Conservation (phyloP, 2,329 filamentous ascomycete genomes). For the Arthrobotrys musiformis region DNA sequence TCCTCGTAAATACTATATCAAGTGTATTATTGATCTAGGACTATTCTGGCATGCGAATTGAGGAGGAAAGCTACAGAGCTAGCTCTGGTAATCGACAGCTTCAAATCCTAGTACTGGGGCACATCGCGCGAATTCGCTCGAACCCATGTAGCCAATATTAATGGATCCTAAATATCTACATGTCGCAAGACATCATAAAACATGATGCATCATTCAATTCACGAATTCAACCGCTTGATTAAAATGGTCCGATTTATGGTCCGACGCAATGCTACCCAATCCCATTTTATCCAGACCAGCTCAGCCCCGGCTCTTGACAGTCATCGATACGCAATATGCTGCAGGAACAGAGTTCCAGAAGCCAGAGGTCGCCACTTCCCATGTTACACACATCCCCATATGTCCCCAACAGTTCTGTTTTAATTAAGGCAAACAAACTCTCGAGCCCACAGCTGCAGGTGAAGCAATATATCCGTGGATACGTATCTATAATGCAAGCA, state of each 20-base stretch:
- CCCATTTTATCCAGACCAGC: neutral
- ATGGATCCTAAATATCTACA: neutral
- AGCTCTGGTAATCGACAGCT: neutral
- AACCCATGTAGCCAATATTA: neutral
- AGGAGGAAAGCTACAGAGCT: neutral
- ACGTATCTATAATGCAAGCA: neutral
- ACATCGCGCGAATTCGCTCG: no score
- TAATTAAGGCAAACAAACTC: conserved; percentile 1
- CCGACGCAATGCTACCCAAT: neutral
- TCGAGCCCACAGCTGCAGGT: neutral
- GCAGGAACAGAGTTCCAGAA: conserved; percentile 16
- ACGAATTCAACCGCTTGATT: neutral
- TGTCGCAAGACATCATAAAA: neutral
- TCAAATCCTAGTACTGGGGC: no score
- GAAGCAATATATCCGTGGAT: neutral
- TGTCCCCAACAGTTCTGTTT: neutral
- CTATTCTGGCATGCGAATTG: neutral
- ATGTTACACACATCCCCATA: neutral
- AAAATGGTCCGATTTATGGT: neutral
- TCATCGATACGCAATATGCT: neutral
- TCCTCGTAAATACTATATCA: neutral
- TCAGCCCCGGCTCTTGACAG: neutral
- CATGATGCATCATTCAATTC: neutral
- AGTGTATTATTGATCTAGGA: neutral
- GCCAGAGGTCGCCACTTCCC: neutral